Percentiles rank a stretch among this genome's conserved stretches.
These are phyloP conservation scores for Paramecium sexaurelia DNA, from an alignment of 73 alveolate genomes.

Conservation along the genomic window DNA sequence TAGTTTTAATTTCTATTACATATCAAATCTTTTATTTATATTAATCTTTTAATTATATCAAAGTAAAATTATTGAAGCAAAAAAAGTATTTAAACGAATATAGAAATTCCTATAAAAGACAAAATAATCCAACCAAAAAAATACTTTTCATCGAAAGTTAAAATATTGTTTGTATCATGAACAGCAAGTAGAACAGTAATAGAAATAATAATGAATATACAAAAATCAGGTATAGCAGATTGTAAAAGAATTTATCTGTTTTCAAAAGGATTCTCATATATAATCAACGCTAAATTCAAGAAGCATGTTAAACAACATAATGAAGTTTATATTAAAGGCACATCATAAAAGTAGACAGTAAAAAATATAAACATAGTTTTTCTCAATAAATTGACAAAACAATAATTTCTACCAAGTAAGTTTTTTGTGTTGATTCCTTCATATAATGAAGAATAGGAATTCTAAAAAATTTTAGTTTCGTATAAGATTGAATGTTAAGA, in stretches of 20 bases:
- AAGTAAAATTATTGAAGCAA: neutral
- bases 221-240: neutral
- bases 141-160: neutral
- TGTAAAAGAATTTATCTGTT: neutral
- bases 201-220: neutral
- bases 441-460: neutral
- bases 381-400: neutral
- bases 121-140: neutral
- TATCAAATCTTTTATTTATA: too few species aligned
- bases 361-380: neutral
- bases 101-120: neutral
- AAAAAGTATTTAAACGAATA: neutral
- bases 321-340: neutral
- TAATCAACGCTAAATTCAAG: neutral
- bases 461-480: neutral
- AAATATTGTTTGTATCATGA: neutral
- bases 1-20: too few species aligned
- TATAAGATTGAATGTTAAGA: neutral
- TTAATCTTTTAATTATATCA: too few species aligned
- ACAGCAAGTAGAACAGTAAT: neutral
- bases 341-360: neutral
- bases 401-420: neutral
- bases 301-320: neutral
- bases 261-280: neutral
- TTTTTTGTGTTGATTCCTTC: neutral